phyloP scores from a whole-genome alignment of 2,329 filamentous ascomycete genomes.

The Thelonectria discophora region DNA sequence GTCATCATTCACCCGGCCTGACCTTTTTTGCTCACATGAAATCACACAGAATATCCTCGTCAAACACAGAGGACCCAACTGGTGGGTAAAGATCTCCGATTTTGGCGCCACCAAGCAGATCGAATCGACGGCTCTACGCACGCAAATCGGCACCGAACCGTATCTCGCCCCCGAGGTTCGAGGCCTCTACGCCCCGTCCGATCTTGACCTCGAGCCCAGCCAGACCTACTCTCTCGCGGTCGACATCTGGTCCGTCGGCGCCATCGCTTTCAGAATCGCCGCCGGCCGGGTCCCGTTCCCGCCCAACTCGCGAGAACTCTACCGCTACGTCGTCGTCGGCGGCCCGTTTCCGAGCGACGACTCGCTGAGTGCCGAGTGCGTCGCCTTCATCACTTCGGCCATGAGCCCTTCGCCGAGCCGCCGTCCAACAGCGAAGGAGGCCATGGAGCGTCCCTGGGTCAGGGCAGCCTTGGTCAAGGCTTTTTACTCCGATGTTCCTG shows the following conservation, averaged over 20 bases:
- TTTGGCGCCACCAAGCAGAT: slow-evolving; percentile 14
- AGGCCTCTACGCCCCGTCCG: neutral
- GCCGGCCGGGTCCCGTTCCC: neutral
- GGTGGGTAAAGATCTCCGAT: slow-evolving; percentile 19
- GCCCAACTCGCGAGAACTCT: neutral
- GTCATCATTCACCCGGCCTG: neutral
- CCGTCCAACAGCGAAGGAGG: neutral
- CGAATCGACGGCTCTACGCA: neutral
- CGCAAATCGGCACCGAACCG: neutral
- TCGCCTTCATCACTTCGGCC: neutral
- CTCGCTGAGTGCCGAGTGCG: neutral
- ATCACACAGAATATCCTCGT: slow-evolving; percentile 20
- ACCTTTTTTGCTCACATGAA: neutral
- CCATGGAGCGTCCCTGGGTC: neutral
- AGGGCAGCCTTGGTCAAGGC: too few species aligned
- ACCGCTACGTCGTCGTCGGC: neutral
- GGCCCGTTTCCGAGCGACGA: neutral
- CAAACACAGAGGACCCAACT: neutral
- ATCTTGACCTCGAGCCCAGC: neutral
- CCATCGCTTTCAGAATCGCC: slow-evolving; percentile 10
- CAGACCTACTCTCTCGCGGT: neutral
- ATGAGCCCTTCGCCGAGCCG: neutral
- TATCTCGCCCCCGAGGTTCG: slow-evolving; percentile 13
- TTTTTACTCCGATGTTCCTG: too few species aligned
- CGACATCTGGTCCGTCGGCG: slow-evolving; percentile 18